Percentiles rank a stretch among this genome's conserved stretches.
phyloP scores from a whole-genome alignment of 176 grass and related monocot species.

The Musa beccarii region DNA sequence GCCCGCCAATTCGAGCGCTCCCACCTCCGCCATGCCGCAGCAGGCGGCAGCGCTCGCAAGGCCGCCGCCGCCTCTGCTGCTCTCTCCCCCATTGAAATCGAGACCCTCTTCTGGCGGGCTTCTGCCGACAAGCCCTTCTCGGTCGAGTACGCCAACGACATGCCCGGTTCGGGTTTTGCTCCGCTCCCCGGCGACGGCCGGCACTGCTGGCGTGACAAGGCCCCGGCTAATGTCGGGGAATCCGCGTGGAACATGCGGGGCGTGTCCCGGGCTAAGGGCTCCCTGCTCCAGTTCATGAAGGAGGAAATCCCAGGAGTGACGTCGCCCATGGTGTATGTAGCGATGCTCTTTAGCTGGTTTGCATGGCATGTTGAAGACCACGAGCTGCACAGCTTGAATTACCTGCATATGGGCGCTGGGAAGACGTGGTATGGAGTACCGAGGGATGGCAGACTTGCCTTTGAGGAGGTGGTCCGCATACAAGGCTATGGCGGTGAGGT shows the following conservation, averaged over 20 bases:
- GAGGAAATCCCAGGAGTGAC: conserved; percentile 90
- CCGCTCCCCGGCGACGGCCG: conserved; percentile 18
- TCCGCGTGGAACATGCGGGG: conserved; percentile 92
- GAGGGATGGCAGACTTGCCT: conserved; percentile 75
- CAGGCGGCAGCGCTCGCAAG: conserved; percentile 5
- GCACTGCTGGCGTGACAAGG: conserved; percentile 15
- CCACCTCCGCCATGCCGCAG: conserved; percentile 34
- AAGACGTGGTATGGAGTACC: conserved; percentile 99
- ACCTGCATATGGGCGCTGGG: conserved; percentile 68
- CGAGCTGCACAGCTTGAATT: conserved; percentile 96
- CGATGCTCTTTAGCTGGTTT: conserved; percentile 99
- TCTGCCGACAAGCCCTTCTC: conserved; percentile 73
- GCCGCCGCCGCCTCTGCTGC: background rate
- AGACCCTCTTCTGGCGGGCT: conserved; percentile 91
- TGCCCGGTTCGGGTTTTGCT: conserved; percentile 80
- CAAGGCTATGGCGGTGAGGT: conserved; percentile 86
- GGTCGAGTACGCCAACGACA: conserved; percentile 97
- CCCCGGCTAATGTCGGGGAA: conserved; percentile 64
- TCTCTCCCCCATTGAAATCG: conserved; percentile 45
- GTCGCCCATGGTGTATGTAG: conserved; percentile 94
- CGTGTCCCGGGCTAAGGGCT: conserved; percentile 65
- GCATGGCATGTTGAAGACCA: conserved; percentile 99
- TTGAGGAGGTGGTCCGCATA: conserved; percentile 76
- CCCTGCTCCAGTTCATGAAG: conserved; percentile 74
- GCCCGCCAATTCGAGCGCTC: conserved; percentile 64